phyloP scores from a whole-genome alignment of 331 rosid species.

The Quercus tomentella region DNA sequence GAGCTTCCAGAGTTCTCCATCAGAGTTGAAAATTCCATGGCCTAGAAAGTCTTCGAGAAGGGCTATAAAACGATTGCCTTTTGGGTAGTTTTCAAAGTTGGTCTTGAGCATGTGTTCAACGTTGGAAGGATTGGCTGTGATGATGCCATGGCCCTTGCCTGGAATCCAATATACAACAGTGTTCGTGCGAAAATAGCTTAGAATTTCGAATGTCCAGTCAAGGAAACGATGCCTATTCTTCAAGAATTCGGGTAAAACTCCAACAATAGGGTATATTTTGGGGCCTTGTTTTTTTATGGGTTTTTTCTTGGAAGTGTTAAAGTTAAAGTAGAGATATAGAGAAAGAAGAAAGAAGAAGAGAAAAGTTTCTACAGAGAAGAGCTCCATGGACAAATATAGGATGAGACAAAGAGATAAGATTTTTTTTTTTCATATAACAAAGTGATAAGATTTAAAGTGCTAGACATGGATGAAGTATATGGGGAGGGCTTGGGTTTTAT shows the following conservation, averaged over 20 bases:
- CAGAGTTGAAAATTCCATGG: conserved; percentile 63
- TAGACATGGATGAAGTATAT: background rate
- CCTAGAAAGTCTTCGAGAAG: conserved; percentile 62
- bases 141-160: conserved; percentile 28
- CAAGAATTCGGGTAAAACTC: conserved; percentile 47
- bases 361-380: background rate
- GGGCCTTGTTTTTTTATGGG: conserved; percentile 27
- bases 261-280: conserved; percentile 46
- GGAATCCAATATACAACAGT: conserved; percentile 44
- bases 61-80: conserved; percentile 38
- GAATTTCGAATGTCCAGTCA: conserved; percentile 56
- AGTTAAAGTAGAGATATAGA: conserved; percentile 15
- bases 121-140: conserved; percentile 57
- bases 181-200: conserved; percentile 35
- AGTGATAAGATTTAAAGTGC: background rate
- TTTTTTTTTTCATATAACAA: no score
- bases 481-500: background rate
- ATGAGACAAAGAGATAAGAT: no score
- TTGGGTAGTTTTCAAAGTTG: conserved; percentile 66
- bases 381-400: conserved; percentile 15
- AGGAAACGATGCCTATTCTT: conserved; percentile 55
- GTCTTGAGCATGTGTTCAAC: conserved; percentile 65
- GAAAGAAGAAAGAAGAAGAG: conserved; percentile 24
- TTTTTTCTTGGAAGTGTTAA: background rate
- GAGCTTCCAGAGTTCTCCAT: conserved; percentile 51